Percentiles rank a stretch among this genome's conserved stretches.
phyloP scores from a whole-genome alignment of 495 filamentous ascomycete species.

The Penicillium dipodomyicola region DNA sequence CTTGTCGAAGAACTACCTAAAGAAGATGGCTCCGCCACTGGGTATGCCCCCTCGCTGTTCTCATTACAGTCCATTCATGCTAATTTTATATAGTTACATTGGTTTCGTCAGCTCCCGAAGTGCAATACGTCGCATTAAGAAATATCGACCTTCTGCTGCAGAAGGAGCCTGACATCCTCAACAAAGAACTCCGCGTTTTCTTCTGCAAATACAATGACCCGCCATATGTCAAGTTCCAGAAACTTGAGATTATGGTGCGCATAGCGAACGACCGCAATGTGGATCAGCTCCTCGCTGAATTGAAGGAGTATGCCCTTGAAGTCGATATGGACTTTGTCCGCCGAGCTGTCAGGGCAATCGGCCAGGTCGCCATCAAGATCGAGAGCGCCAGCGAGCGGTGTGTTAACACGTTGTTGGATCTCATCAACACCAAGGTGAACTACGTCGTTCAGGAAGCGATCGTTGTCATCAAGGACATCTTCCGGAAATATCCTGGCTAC shows the following conservation, averaged over 20 bases:
- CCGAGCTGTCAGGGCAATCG: conserved; percentile 89
- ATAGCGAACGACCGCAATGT: conserved; percentile 98
- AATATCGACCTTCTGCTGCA: conserved; percentile 96
- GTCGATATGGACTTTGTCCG: conserved; percentile 99
- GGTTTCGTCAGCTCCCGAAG: conserved; percentile 91
- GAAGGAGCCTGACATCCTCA: conserved; percentile 92
- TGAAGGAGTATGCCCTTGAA: conserved; percentile 97
- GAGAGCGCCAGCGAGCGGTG: conserved; percentile 90
- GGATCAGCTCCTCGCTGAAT: conserved; percentile 87
- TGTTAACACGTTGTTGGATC: conserved; percentile 87
- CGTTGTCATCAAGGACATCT: conserved; percentile 98
- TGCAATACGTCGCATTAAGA: conserved; percentile 93
- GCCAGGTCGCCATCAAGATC: conserved; percentile 97
- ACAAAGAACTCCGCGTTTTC: conserved; percentile 96
- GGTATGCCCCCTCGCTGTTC: conserved; percentile 49
- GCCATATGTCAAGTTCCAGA: conserved; percentile 94
- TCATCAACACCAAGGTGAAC: conserved; percentile 96
- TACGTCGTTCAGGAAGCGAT: conserved; percentile 98
- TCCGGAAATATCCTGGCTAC: conserved; percentile 95
- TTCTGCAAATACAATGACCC: conserved; percentile 99
- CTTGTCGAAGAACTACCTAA: conserved; percentile 74
- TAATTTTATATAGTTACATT: conserved; percentile 68
- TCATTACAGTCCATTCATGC: conserved; percentile 21
- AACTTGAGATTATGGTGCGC: conserved; percentile 98
- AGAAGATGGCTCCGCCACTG: conserved; percentile 97